Evolutionary conservation across 1,284 basidiomycete species (phyloP), one percentile per base, ranked within the genome.

Genomic region (Anthracocystis walkeri): DNA sequence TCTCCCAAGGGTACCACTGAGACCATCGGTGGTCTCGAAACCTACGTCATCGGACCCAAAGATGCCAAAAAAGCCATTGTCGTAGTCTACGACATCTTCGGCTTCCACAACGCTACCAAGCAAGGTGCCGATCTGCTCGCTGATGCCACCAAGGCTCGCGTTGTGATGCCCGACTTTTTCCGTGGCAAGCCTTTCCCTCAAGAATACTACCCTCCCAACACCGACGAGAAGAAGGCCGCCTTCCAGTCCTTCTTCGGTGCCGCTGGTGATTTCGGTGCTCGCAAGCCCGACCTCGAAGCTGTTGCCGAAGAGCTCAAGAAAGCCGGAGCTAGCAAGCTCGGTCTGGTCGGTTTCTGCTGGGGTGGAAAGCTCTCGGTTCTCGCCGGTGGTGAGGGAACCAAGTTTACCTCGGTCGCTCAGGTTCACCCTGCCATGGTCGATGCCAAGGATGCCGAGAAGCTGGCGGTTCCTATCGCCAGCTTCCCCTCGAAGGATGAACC

Each of bases 151-250:
- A 79, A 81, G 59, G 61, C 80, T 65, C 81, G 87, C 27, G 88
- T 91, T 18, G 87, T 90, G 76, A 89, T 91, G 88, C 90, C 90
- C 31, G 90, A 91, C 84, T 90, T 90, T 83, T 90, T 91, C 83
- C 89, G 89, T 18, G 82, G 87, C 59, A 85, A 84, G 57, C 87
- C 90, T 0, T 90, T 88, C 84, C 87, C 89, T 1, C 74, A 86
- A 29, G 87, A 87, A 18, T 84, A 87, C 42, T 90, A 88, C 84
- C 90, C 90, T 18, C 90, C 90, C 41, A 60, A 79, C 66, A 75
- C 72, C 8, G 87, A 89, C 50, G 87, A 89, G 46, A 77, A 81
- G 72, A 75, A 81, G 57, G 65, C 77, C 31, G 87, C 86, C 33
- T 83, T 90, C 20, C 89, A 90, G 77, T 83, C 85, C 21, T 91